Base-by-base conservation (phyloP, 345 rosid species). In the Schrenkiella parvula region DNA sequence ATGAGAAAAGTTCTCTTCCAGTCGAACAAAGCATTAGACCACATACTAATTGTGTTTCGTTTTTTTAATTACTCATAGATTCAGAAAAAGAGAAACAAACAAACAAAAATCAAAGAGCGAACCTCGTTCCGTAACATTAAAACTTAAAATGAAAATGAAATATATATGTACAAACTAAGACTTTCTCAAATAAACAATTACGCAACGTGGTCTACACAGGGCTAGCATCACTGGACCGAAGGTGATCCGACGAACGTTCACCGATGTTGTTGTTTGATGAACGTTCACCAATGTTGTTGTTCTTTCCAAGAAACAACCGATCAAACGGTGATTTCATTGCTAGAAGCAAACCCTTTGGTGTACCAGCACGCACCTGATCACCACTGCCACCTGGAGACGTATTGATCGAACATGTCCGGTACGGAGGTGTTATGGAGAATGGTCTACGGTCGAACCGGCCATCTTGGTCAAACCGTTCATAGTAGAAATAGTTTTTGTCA, bases 381-480 rank as follows among this genome's bases (percentile, higher is more conserved):
- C 52, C 35, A 17, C 60, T 66, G 0, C 71, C 55, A 58, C 63
- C 72, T 5, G 73, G 66, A 2, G 87, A 76, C 39, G 61, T 59
- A 21, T 10, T 72, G 28, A 50, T 64, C 42, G 81, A 81, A 8
- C 87, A 75, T 14, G 72, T 63, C 47, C 83, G 68, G 69, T 80
- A 81, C 9, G 89, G 85, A 1, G 86, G 87, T 21, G 84, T 74
- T 55, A 64, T 52, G 0, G 79, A 61, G 44, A 80, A 76, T 39
- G 81, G 85, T 76, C 76, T 61, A 22, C 74, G 83, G 48, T 73
- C 84, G 0, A 76, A 69, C 71, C 74, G 80, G 6, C 70, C 72
- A 28, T 79, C 82, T 54, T 54, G 71, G 64, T 82, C 84, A 56
- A 85, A 82, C 76, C 85, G 86, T 44, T 89, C 88, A 51, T 78